A percentile compares a stretch with the other conserved stretches of the same genome.
Evolutionary conservation across 1,284 basidiomycete genomes (phyloP).

Genomic region (Papiliotrema terrestris): DNA sequence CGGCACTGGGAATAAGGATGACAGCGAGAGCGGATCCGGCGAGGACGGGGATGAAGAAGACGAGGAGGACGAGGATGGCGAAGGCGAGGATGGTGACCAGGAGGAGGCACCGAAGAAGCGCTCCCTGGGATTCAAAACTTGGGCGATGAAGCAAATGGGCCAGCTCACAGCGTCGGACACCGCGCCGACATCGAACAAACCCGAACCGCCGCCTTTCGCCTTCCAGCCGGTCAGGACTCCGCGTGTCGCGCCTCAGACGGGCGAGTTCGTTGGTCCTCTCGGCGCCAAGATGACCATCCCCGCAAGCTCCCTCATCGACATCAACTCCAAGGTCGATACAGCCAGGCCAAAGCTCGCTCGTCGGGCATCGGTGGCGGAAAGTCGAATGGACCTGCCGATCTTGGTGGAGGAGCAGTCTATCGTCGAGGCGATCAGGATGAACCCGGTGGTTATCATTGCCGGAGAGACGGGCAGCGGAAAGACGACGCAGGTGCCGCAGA

Average conservation of each 20-base stretch:
- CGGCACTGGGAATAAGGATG: constrained; percentile 9
- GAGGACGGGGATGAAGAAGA: constrained; percentile 11
- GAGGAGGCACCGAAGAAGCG: constrained; percentile 35
- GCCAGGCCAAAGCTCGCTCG: constrained; percentile 66
- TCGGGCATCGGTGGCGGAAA: constrained; percentile 69
- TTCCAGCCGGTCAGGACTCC: constrained; percentile 9
- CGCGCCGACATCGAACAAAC: constrained; percentile 1
- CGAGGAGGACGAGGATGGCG: constrained; percentile 25
- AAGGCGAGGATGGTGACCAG: constrained; percentile 15
- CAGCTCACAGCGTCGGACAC: constrained; percentile 14
- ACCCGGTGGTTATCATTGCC: constrained; percentile 71
- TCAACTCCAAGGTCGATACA: constrained; percentile 6
- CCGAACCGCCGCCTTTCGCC: constrained; percentile 9
- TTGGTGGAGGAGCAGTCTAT: constrained; percentile 91
- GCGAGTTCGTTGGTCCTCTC: constrained; percentile 44
- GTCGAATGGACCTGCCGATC: constrained; percentile 79
- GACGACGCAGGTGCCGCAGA: constrained; percentile 96
- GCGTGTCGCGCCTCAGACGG: constrained; percentile 18
- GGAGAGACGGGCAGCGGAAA: constrained; percentile 95
- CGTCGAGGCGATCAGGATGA: constrained; percentile 83
- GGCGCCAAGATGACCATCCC: constrained; percentile 42
- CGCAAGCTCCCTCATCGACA: constrained; percentile 38
- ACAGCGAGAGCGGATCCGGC: constrained; percentile 14
- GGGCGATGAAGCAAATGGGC: constrained; percentile 69
- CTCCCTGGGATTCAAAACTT: constrained; percentile 69